These are phyloP conservation scores for Kodamaea kakaduensis DNA, from an alignment of 805 yeast genomes.

Conservation along the genomic window DNA sequence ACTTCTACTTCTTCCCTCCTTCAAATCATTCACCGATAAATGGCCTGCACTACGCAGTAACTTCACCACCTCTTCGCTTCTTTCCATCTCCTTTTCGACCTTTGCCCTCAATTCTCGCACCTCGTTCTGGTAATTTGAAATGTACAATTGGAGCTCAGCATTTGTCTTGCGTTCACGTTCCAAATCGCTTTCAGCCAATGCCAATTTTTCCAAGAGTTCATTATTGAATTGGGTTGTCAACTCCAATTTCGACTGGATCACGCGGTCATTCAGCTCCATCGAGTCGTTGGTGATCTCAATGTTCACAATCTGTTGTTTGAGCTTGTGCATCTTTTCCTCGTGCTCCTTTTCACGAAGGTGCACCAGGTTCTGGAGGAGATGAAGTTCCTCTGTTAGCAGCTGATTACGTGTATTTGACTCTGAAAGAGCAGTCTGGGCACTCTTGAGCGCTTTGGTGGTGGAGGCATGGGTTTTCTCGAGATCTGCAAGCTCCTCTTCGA, in stretches of 20 bases:
- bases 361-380: slow-evolving; percentile 13
- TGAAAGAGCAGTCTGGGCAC: slow-evolving; percentile 18
- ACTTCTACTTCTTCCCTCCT: no score
- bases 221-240: slow-evolving; percentile 36
- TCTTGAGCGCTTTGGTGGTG: slow-evolving; percentile 15
- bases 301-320: slow-evolving; percentile 33
- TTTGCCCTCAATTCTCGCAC: slow-evolving; percentile 18
- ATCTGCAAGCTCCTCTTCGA: slow-evolving; percentile 39
- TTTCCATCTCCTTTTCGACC: no score
- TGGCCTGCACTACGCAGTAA: no score
- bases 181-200: slow-evolving; percentile 40
- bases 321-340: slow-evolving; percentile 18
- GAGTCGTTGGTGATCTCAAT: slow-evolving; percentile 42
- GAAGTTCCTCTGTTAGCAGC: slow-evolving; percentile 19
- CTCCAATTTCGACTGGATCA: slow-evolving; percentile 30
- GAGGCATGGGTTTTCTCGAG: slow-evolving; percentile 25
- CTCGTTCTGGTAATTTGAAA: slow-evolving; percentile 30
- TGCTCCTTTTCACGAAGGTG: slow-evolving; percentile 12
- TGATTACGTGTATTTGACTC: slow-evolving; percentile 15
- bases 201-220: slow-evolving; percentile 39
- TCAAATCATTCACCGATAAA: no score
- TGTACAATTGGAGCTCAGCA: slow-evolving; percentile 23
- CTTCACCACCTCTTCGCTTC: no score
- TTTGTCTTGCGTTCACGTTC: slow-evolving; percentile 23
- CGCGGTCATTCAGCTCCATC: slow-evolving; percentile 36